Conservation (phyloP, 768 basidiomycete species). For the Tylopilus felleus region DNA sequence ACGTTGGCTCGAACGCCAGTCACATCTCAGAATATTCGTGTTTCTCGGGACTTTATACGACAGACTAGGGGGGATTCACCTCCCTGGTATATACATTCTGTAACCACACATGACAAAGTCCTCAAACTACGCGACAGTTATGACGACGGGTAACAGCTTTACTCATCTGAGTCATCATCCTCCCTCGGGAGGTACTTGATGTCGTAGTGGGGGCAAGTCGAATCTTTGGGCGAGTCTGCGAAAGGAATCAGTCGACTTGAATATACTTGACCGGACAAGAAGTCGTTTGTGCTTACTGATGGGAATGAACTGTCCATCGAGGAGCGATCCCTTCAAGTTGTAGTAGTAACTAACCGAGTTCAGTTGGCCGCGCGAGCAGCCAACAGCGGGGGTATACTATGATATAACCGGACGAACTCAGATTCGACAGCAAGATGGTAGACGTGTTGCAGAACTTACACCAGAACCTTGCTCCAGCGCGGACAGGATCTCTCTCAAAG, state of each 20-base stretch:
- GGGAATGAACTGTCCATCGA: conserved; percentile 60
- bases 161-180: conserved; percentile 15
- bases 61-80: neutral
- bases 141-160: neutral
- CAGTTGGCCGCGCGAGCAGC: conserved; percentile 40
- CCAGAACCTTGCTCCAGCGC: conserved; percentile 57
- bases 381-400: conserved; percentile 49
- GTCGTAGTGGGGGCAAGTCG: conserved; percentile 53
- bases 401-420: neutral
- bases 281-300: conserved; percentile 42
- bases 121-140: neutral
- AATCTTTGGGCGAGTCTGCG: conserved; percentile 50
- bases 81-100: neutral
- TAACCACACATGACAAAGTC: neutral
- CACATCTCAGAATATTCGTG: no score
- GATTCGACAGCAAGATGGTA: neutral
- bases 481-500: conserved; percentile 47
- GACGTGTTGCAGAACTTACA: conserved; percentile 1
- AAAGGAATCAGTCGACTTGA: neutral
- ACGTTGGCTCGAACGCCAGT: no score
- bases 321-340: conserved; percentile 58
- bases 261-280: neutral
- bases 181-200: conserved; percentile 55
- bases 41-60: neutral
- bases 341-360: conserved; percentile 58